phyloP scores from a whole-genome alignment of 169 alveolate species.

The Blepharisma undulans region DNA sequence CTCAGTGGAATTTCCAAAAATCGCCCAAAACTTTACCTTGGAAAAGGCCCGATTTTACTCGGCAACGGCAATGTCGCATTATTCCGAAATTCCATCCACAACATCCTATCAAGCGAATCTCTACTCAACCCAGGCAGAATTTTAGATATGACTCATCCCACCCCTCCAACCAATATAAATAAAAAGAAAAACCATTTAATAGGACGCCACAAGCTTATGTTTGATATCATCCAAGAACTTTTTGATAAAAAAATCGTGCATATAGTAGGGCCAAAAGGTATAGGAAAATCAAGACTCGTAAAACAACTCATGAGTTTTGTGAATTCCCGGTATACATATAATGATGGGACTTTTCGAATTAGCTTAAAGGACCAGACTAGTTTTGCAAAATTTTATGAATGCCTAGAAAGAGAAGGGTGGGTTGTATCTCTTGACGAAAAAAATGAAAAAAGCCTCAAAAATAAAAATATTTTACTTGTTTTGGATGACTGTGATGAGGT shows the following conservation, averaged over 20 bases:
- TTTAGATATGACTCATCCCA: background rate
- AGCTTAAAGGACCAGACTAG: background rate
- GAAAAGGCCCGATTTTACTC: background rate
- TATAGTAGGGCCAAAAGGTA: slow-evolving; percentile 3
- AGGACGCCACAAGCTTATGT: background rate
- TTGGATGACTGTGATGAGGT: slow-evolving; percentile 24
- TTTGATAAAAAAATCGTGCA: background rate
- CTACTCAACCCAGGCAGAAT: background rate
- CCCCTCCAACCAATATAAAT: background rate
- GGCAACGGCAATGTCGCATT: background rate
- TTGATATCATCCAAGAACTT: background rate
- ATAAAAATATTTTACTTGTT: background rate
- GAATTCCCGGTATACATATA: background rate
- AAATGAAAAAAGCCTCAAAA: background rate
- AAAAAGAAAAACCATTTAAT: background rate
- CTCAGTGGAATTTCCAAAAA: background rate
- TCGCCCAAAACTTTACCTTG: background rate
- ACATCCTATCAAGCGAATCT: background rate
- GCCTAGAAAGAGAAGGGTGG: background rate
- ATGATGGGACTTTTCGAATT: background rate
- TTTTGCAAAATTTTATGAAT: background rate
- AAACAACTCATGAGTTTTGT: background rate
- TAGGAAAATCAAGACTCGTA: background rate
- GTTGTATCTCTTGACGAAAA: background rate
- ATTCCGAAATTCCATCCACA: background rate